These are phyloP conservation scores for Fusarium incarnatum DNA, from an alignment of 2,329 filamentous ascomycete species.

Conservation along the genomic window DNA sequence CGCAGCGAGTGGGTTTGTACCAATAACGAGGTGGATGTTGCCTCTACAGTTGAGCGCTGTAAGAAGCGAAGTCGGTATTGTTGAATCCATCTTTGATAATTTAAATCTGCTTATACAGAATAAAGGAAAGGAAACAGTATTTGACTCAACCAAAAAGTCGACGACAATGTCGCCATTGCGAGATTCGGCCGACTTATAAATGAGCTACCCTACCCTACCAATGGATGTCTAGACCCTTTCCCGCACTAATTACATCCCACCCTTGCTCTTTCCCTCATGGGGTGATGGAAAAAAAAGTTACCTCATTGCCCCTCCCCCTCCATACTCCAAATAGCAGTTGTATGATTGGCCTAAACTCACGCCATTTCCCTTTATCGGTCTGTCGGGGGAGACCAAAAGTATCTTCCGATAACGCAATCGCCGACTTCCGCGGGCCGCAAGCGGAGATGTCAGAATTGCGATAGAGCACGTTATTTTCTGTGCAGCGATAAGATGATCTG, in stretches of 20 bases:
- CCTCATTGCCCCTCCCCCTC: slow-evolving; percentile 38
- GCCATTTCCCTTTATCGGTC: slow-evolving; percentile 49
- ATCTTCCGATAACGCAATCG: slow-evolving; percentile 32
- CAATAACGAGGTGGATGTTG: slow-evolving; percentile 86
- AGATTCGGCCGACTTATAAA: slow-evolving; percentile 38
- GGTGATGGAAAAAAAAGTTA: slow-evolving; percentile 29
- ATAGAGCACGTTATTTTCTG: slow-evolving; percentile 30
- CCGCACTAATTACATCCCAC: not conserved
- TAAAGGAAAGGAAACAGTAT: not conserved
- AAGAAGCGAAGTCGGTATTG: slow-evolving; percentile 65
- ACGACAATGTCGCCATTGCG: slow-evolving; percentile 20
- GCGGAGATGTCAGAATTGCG: slow-evolving; percentile 43
- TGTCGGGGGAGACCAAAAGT: slow-evolving; percentile 37
- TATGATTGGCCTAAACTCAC: slow-evolving; percentile 49
- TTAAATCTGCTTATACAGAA: slow-evolving; percentile 20
- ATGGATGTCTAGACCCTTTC: slow-evolving; percentile 9
- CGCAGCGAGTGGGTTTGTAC: slow-evolving; percentile 87
- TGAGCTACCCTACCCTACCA: slow-evolving; percentile 10
- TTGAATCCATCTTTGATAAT: slow-evolving; percentile 20
- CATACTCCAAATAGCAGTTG: slow-evolving; percentile 35
- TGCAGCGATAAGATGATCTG: slow-evolving; percentile 15
- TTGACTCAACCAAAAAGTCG: not conserved
- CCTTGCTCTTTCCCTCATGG: slow-evolving; percentile 24
- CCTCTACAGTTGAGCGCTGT: slow-evolving; percentile 76
- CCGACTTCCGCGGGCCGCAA: slow-evolving; percentile 49